Conservation (phyloP, 495 filamentous ascomycete species). For the Hamigera avellanea region DNA sequence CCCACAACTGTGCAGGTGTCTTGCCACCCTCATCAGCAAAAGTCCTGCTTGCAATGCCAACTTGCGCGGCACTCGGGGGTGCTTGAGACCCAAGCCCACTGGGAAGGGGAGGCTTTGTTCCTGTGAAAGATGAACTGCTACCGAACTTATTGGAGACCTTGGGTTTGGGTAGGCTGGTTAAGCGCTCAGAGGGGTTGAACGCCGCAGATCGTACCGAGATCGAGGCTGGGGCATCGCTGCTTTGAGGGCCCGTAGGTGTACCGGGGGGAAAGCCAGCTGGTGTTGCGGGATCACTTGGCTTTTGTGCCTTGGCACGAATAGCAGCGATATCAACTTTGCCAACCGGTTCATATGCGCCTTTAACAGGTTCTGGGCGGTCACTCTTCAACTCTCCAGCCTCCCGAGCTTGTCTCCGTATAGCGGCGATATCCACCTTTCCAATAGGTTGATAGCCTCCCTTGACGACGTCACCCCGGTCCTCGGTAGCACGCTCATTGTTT, state of each 20-base stretch:
- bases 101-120: constrained; percentile 81
- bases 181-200: constrained; percentile 60
- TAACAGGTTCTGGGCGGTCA: constrained; percentile 71
- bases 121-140: constrained; percentile 54
- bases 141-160: constrained; percentile 86
- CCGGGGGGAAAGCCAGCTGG: constrained; percentile 28
- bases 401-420: constrained; percentile 68
- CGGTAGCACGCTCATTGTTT: constrained; percentile 18
- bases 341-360: constrained; percentile 84
- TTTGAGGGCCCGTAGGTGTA: constrained; percentile 19
- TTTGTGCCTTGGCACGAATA: constrained; percentile 71
- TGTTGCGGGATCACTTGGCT: constrained; percentile 34
- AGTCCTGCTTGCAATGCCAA: constrained; percentile 76
- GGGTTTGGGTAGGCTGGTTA: constrained; percentile 84
- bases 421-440: constrained; percentile 92
- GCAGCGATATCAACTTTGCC: constrained; percentile 94
- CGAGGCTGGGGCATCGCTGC: constrained; percentile 35
- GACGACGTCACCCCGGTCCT: constrained; percentile 53
- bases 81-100: constrained; percentile 43
- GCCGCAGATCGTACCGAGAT: constrained; percentile 57
- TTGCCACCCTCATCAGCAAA: constrained; percentile 94
- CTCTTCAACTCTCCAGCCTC: constrained; percentile 46
- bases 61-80: constrained; percentile 38
- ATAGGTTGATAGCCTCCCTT: constrained; percentile 90
- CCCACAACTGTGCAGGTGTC: constrained; percentile 94